phyloP scores from a whole-genome alignment of 2,329 filamentous ascomycete genomes.

The Acrocalymma vagum region DNA sequence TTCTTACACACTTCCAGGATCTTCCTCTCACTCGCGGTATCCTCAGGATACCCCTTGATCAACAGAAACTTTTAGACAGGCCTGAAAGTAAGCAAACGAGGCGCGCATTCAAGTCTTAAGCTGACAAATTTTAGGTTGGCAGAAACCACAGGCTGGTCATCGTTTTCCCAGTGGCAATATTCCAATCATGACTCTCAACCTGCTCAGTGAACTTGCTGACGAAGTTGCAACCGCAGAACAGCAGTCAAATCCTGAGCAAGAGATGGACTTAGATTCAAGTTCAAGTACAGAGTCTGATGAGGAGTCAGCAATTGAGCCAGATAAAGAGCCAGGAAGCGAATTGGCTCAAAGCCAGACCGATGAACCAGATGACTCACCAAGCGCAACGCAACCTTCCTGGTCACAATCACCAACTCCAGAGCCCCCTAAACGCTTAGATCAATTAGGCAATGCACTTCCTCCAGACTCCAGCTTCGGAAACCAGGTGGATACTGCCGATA shows the following conservation, averaged over 20 bases:
- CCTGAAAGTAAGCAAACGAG: too few species aligned
- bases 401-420: conserved; percentile 20
- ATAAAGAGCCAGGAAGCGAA: conserved; percentile 3
- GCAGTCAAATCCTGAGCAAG: conserved; percentile 15
- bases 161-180: conserved; percentile 49
- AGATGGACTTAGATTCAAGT: conserved; percentile 20
- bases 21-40: conserved; percentile 28
- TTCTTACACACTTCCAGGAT: too few species aligned
- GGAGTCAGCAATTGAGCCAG: conserved; percentile 7
- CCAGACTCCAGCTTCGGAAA: conserved; percentile 39
- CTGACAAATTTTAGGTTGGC: conserved; percentile 16
- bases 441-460: conserved; percentile 23
- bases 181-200: conserved; percentile 42
- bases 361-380: conserved; percentile 11
- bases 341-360: conserved; percentile 11
- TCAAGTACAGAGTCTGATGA: too few species aligned
- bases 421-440: conserved; percentile 20
- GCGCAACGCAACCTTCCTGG: conserved; percentile 31
- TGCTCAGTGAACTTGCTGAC: conserved; percentile 23
- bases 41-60: conserved; percentile 53
- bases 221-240: conserved; percentile 23
- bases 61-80: conserved; percentile 58
- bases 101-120: not conserved
- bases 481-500: not conserved
- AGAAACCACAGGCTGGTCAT: conserved; percentile 40